Evolutionary conservation across 331 rosid genomes (phyloP), one percentile per base, ranked within the genome.

Genomic region (Quercus tomentella): DNA sequence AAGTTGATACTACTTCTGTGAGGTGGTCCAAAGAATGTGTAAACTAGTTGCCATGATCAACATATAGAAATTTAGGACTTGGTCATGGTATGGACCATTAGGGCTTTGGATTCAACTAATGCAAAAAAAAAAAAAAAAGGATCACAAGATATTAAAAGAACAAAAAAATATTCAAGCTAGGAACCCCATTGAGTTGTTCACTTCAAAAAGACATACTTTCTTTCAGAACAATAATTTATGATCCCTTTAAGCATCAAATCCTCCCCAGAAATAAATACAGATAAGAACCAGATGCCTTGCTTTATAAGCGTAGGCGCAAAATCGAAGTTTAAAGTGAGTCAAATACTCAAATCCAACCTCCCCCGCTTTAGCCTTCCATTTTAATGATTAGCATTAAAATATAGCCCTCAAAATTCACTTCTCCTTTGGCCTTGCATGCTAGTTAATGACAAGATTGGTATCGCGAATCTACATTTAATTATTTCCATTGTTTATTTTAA

Each of bases 231-330:
- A 86, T 88, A 88, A 83, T 86, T 74, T 78, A 77, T 57, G 61
- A 78, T 51, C 76, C 78, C 87, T 83, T 86, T 85, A 84, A 85
- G 87, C 89, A 90, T 83, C 80, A 86, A 82, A 85, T 72, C 84
- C 69, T 76, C 57, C 81, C 54, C 55, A 77, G 86, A 85, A 78
- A 78, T 68, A 87, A 71, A 85, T 75, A 85, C 80, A 76, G 89
- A 85, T 84, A 88, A 90, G 89, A 90, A 89, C 84, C 83, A 22
- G 90, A 90, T 89, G 88, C 88, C 75, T 66, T 67, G 76, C 73
- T 80, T 80, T 85, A 73, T 78, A 83, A 86, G 81, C 76, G 82
- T 72, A 78, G 79, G 84, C 83, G 86, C 86, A 74, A 77, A 18
- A 80, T 56, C 21, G 60, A 43, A 76, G 79, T 57, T 84, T 82